These are phyloP conservation scores for Metschnikowia dekortorum DNA, from an alignment of 805 yeast species.

Conservation along the genomic window DNA sequence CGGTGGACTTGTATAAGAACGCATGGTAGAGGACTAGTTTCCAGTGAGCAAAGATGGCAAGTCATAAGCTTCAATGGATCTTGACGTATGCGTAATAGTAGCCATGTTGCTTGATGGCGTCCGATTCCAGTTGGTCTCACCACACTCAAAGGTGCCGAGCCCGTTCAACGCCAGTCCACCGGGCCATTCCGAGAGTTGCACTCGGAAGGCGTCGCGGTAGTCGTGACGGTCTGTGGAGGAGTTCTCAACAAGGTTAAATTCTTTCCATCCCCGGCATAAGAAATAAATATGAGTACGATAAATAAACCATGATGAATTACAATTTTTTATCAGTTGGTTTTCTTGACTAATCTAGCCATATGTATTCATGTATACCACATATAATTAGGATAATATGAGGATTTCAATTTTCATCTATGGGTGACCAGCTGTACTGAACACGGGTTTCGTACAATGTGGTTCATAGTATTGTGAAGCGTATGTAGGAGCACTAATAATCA, in stretches of 20 bases:
- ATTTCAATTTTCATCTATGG: too few species aligned
- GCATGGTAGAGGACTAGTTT: slow-evolving; percentile 48
- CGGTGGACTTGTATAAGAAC: slow-evolving; percentile 42
- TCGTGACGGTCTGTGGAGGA: slow-evolving; percentile 51
- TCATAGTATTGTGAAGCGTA: too few species aligned
- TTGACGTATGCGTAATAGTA: slow-evolving; percentile 69
- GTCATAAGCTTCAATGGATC: slow-evolving; percentile 64
- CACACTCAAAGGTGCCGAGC: slow-evolving; percentile 71
- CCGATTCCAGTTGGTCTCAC: slow-evolving; percentile 77
- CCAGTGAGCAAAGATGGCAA: slow-evolving; percentile 53
- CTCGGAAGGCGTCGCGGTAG: slow-evolving; percentile 71
- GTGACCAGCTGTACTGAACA: too few species aligned
- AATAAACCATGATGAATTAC: too few species aligned
- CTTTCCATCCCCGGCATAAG: too few species aligned
- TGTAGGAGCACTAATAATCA: too few species aligned
- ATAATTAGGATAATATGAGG: too few species aligned
- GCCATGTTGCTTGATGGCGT: slow-evolving; percentile 71
- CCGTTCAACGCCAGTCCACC: slow-evolving; percentile 57
- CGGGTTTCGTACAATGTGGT: too few species aligned
- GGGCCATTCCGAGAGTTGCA: slow-evolving; percentile 77
- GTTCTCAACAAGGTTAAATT: slow-evolving; percentile 27
- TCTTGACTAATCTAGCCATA: too few species aligned
- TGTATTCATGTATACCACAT: too few species aligned
- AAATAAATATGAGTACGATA: too few species aligned
- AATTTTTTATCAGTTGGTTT: too few species aligned